Base-by-base conservation (phyloP, 1,284 basidiomycete genomes). In the Ganoderma multipileum region DNA sequence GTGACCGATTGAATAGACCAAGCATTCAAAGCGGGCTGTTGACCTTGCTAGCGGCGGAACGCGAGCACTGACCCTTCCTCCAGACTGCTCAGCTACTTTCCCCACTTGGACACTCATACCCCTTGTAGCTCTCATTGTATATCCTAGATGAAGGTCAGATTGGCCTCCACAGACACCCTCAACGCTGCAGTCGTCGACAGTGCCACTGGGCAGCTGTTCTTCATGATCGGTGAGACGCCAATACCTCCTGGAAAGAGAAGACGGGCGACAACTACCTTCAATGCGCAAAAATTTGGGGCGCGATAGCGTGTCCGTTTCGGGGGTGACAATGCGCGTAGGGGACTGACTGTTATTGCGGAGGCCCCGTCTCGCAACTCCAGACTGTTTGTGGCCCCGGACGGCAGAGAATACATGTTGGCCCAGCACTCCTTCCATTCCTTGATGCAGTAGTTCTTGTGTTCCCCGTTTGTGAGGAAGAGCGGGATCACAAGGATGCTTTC, bases 61-160 rank as follows among this genome's bases (percentile, higher is more conserved):
- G 14, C 52, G 28, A 54, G 12, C 50, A 26, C 23, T 20, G 50
- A 52, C 26, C 23, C 50, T n/a, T n/a, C n/a, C 26, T 47, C 20
- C 50, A 52, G 26, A 28, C 50, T 26, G 26, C 50, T 23, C 23
- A 52, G 50, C 23, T 28, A 12, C 50, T 26, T 52, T 52, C 8
- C 12, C 23, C 5, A 26, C 26, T 52, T 26, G 23, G 12, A n/a
- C 42, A 44, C 18, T n/a, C 9, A 44, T 44, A 44, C 18, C 42
- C 42, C 20, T 20, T n/a, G 39, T 41, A 20, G 42, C 20, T 44
- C 42, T 52, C 23, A 20, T 14, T n/a, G 44, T n/a, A 18, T 47
- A 47, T 20, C n/a, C 44, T n/a, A 28, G 50, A 63, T 52, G 47
- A 64, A 64, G 39, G 63, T 58, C 52, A 42, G 26, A 28, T 64